Percentiles rank a stretch among this genome's conserved stretches.
phyloP scores from a whole-genome alignment of 2,329 filamentous ascomycete genomes.

The Verticillium nubilum region DNA sequence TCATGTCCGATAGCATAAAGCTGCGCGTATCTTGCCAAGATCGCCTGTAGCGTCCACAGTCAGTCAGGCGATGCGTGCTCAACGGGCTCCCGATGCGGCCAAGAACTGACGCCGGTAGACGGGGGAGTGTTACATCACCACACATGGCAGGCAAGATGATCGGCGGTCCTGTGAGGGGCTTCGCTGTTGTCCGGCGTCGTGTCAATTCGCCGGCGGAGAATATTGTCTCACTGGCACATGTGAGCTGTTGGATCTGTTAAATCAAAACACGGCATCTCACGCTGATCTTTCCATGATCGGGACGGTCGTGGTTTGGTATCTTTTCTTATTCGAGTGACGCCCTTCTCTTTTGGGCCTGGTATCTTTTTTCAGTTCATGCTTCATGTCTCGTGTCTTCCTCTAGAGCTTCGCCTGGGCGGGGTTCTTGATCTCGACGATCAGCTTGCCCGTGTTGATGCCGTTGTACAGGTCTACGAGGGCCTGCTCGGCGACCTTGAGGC shows the following conservation, averaged over 20 bases:
- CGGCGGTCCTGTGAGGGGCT: not conserved
- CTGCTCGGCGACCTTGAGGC: conserved; percentile 56
- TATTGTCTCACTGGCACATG: not conserved
- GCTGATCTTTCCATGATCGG: not conserved
- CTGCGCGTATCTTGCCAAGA: not conserved
- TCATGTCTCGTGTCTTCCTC: not conserved
- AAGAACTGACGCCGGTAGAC: not conserved
- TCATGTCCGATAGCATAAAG: not conserved
- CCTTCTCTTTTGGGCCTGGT: not conserved
- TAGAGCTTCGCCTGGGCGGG: not conserved
- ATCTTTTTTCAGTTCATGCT: not conserved
- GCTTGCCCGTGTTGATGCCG: conserved; percentile 65
- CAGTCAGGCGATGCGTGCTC: not conserved
- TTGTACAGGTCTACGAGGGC: conserved; percentile 60
- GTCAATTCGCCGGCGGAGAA: not conserved
- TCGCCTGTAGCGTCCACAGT: not conserved
- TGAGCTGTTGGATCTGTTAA: not conserved
- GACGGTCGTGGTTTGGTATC: not conserved
- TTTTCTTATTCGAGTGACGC: not conserved
- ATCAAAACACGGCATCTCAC: not conserved
- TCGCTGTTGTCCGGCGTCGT: not conserved
- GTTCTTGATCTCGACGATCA: conserved; percentile 48
- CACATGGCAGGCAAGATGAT: not conserved
- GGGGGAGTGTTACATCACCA: not conserved
- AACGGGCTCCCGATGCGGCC: not conserved